Conservation (phyloP, 257 asterid species). For the Nicotiana tomentosiformis region DNA sequence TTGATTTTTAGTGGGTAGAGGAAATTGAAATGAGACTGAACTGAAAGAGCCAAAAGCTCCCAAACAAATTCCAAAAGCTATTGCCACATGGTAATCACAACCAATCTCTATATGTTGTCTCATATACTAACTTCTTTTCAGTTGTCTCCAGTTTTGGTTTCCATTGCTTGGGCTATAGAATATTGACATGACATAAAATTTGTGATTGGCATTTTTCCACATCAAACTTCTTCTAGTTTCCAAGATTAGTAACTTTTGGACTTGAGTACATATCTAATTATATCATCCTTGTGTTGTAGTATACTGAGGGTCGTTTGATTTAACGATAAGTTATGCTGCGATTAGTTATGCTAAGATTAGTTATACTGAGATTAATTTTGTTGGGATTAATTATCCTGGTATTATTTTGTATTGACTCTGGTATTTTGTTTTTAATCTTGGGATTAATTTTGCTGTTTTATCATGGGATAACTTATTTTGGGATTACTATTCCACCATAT, state of each 20-base stretch:
- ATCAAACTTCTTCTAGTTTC: neutral
- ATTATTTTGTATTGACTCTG: too few species aligned
- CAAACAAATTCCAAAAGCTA: conserved; percentile 21
- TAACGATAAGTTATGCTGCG: too few species aligned
- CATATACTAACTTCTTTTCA: conserved; percentile 7
- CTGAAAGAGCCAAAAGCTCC: conserved; percentile 29
- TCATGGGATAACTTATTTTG: too few species aligned
- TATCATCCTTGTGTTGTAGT: too few species aligned
- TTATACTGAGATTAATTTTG: too few species aligned
- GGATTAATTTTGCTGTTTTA: too few species aligned
- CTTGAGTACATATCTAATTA: neutral
- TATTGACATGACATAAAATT: neutral
- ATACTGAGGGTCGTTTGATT: too few species aligned
- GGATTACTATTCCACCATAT: too few species aligned
- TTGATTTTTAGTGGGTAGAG: neutral
- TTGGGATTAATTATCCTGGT: too few species aligned
- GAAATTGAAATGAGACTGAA: neutral
- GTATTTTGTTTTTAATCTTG: too few species aligned
- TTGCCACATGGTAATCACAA: conserved; percentile 19
- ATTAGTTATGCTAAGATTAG: too few species aligned
- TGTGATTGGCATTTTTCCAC: neutral
- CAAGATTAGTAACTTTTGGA: neutral
- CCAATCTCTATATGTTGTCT: conserved; percentile 12
- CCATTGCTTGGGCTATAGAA: neutral
- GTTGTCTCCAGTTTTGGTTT: conserved; percentile 8